phyloP scores from a whole-genome alignment of 345 rosid genomes.

The Brassica cretica region DNA sequence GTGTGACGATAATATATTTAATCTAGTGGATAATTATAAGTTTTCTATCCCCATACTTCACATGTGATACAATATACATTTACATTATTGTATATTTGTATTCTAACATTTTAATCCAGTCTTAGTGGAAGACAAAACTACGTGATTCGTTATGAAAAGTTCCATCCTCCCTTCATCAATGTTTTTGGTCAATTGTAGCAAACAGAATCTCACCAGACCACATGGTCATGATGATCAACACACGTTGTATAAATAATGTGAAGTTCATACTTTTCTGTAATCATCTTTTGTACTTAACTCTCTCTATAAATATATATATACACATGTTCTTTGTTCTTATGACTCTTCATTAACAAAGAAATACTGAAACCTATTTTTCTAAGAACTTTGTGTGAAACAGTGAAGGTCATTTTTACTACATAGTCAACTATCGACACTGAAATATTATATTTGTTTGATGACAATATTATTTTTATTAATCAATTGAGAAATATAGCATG shows the following conservation, averaged over 20 bases:
- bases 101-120: not conserved
- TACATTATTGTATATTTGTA: not conserved
- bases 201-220: conserved; percentile 20
- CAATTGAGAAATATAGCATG: not conserved
- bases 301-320: not conserved
- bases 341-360: not conserved
- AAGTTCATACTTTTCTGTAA: conserved; percentile 1
- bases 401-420: not conserved
- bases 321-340: not conserved
- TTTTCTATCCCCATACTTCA: not conserved
- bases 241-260: not conserved
- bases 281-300: not conserved
- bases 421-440: not conserved
- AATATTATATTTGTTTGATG: not conserved
- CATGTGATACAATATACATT: conserved; percentile 18
- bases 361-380: not conserved
- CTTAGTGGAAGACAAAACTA: conserved; percentile 27
- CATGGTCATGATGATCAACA: conserved; percentile 15
- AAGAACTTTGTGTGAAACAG: conserved; percentile 6
- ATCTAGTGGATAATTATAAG: not conserved
- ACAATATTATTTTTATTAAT: no score
- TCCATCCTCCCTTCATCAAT: not conserved
- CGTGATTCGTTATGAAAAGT: conserved; percentile 28
- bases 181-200: not conserved
- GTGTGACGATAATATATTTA: not conserved